These are phyloP conservation scores for Casuarina glauca DNA, from an alignment of 306 rosid species.

Conservation along the genomic window DNA sequence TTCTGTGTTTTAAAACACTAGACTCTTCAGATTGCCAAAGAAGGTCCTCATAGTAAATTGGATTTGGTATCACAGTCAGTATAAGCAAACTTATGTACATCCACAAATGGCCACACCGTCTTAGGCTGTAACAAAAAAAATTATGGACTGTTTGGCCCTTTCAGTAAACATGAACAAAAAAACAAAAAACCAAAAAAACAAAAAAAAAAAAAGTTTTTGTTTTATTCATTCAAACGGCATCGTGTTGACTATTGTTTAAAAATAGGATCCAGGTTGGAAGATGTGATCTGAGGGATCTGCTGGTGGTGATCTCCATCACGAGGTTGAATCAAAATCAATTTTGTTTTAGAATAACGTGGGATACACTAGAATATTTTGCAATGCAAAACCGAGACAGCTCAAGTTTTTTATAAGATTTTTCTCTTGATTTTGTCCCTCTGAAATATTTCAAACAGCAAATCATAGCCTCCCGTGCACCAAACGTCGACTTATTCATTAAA, in stretches of 20 bases:
- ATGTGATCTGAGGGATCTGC: not conserved
- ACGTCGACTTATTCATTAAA: not conserved
- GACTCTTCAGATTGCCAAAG: not conserved
- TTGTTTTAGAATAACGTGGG: not conserved
- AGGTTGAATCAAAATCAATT: not conserved
- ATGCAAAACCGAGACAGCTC: not conserved
- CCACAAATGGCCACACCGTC: no score
- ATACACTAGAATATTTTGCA: not conserved
- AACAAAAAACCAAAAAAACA: no score
- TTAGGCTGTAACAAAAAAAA: no score
- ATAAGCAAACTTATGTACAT: no score
- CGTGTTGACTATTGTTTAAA: not conserved
- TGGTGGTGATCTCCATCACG: not conserved
- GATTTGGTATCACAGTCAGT: no score
- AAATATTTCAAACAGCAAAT: constrained; percentile 15
- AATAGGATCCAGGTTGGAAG: not conserved
- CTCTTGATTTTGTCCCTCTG: not conserved
- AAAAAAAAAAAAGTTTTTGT: no score
- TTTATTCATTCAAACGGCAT: not conserved
- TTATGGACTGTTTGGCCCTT: no score
- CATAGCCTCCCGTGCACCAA: constrained; percentile 32
- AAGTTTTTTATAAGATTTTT: not conserved
- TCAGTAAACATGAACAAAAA: no score
- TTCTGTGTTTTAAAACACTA: not conserved
- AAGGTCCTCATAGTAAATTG: not conserved